Percentiles rank a stretch among this genome's conserved stretches.
These are phyloP conservation scores for Verticillium longisporum DNA, from an alignment of 2,329 filamentous ascomycete genomes.

Conservation along the genomic window DNA sequence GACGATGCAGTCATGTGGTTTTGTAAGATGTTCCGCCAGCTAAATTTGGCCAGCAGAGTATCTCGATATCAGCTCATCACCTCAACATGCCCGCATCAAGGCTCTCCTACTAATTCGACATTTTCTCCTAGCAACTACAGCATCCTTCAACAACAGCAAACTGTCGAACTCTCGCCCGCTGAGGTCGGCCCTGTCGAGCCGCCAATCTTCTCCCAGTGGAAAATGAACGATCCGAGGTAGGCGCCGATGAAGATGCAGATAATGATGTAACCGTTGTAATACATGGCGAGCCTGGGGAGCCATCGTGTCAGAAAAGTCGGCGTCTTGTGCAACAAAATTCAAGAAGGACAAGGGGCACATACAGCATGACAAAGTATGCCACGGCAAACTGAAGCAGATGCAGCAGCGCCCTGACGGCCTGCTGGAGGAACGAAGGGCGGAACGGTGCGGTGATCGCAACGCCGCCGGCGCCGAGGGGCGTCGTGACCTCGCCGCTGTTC, in stretches of 20 bases:
- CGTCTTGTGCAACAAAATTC: too few relatives aligned
- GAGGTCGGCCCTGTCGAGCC: background rate
- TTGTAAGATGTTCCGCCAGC: too few relatives aligned
- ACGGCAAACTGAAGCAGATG: slow-evolving; percentile 67
- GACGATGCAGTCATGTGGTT: too few relatives aligned
- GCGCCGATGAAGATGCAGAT: slow-evolving; percentile 75
- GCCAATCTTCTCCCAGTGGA: slow-evolving; percentile 55
- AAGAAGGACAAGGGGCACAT: slow-evolving; percentile 9
- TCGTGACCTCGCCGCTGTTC: background rate
- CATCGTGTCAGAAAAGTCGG: slow-evolving; percentile 1
- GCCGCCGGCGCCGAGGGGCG: background rate
- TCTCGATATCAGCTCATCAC: too few relatives aligned
- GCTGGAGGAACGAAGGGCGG: slow-evolving; percentile 57
- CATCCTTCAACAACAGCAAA: background rate
- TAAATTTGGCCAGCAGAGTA: too few relatives aligned
- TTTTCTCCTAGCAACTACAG: background rate
- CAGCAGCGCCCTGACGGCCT: slow-evolving; percentile 57
- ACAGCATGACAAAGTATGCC: slow-evolving; percentile 74
- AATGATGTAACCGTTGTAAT: slow-evolving; percentile 68
- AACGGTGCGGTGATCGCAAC: slow-evolving; percentile 24
- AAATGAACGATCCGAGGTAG: slow-evolving; percentile 65
- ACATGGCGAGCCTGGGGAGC: slow-evolving; percentile 39
- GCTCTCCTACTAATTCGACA: too few relatives aligned
- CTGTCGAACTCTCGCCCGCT: background rate
- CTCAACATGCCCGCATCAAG: too few relatives aligned